Base-by-base conservation (phyloP, 2,329 filamentous ascomycete genomes). In the Cladosporium cucumerinum region DNA sequence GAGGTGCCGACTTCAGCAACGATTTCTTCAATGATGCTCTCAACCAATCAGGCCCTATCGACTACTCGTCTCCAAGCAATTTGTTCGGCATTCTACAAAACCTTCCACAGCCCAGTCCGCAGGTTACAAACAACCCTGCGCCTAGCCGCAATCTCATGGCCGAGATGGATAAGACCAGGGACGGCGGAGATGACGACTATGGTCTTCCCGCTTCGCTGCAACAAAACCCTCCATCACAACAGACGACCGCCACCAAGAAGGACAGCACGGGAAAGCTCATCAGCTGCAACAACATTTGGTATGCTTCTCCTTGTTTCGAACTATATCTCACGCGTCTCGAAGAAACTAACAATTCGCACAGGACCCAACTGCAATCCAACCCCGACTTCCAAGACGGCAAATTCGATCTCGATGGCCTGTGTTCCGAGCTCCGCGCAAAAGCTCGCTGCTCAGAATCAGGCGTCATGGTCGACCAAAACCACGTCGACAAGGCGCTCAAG, bases 231-330 rank as follows among this genome's bases (percentile, higher is more conserved):
- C 58, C 61, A 36, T 36, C 59, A 39, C 61, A 66, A 34, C 54
- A 63, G 34, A 28, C 59, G 21, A 48, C 55, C 39, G 61, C 65
- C 55, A 66, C 60, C 59, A 70, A 70, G 49, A 61, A 66, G 21
- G 64, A 68, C 48, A 62, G 51, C 36, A 57, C 63, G 4, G 82
- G 85, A 34, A 82, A 89, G 70, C 84, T 92, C 73, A 83, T 97
- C 72, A 92, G 86, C 66, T 97, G 93, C 80, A 93, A 90, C 71
- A 93, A 95, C 76, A 93, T 98, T 60, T 98, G 94, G 94, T 97
- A 86, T 75, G 90, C 82, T 28, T n/a, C 43, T 36, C 14, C 30
- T 18, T 14, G 25, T n/a, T 10, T 18, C 16, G 23, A 1, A 21
- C 8, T 32, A 21, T 21, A 4, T 21, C 1, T 12, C 3, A 7